Evolutionary conservation across 371 early-diverging fungal genomes (phyloP), one percentile per base, ranked within the genome.

Genomic region (Circinella minor): DNA sequence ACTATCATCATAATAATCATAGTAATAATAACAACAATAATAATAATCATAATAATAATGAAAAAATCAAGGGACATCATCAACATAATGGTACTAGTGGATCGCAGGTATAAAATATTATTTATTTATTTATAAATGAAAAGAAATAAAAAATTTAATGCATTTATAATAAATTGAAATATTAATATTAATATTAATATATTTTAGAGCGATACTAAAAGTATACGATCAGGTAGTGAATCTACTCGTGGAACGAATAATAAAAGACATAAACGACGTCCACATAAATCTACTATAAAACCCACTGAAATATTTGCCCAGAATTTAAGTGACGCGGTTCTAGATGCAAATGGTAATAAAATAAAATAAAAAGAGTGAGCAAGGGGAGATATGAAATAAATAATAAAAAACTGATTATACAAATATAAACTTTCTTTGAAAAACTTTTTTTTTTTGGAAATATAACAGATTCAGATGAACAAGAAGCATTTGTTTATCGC

Each of bases 261-360:
- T 51, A 71, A 80, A 54, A 59, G 65, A 49, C 71, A 63, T 10
- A 63, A 39, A 36, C 46, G 63, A 57, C 68, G 55, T 49, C 67
- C 63, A 36, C 49, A 70, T 67, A 17, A 55, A 57, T 39, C 72
- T 46, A 27, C 74, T 69, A 14, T 63, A 20, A 65, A 66, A n/a
- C 83, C 83, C 4, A 74, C 83, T 39, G 81, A 83, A 36, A 76
- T 81, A 3, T 83, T 83, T 73, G 81, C 83, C 5, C 76, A 79
- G 37, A 83, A 83, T 48, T 59, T 83, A 17, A 81, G 80, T 39
- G 81, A 81, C 67, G 83, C 83, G n/a, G 83, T 83, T 10, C 51
- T 81, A n/a, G 80, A 81, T 68, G 79, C 77, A n/a, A 77, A 83
- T 68, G 83, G 83, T 80, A 75, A n/a, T 20, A 9, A 43, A 43